phyloP scores from a whole-genome alignment of 2,329 filamentous ascomycete species.

The Cordyceps cicadae region DNA sequence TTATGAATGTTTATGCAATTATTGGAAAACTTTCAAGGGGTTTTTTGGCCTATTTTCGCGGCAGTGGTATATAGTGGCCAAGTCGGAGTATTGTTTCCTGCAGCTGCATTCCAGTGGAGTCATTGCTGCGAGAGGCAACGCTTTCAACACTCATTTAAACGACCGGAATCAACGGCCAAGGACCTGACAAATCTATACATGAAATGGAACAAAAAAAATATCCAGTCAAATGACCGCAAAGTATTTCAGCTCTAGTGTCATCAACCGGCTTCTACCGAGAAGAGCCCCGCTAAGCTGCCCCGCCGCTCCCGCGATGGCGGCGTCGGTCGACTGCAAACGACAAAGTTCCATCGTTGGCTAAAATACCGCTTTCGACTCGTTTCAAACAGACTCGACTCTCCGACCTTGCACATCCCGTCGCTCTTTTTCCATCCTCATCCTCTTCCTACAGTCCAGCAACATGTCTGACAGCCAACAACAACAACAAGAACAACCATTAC shows the following conservation, averaged over 20 bases:
- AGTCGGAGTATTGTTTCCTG: too few species aligned
- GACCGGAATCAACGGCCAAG: neutral
- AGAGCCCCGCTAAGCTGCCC: neutral
- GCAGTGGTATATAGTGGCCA: too few species aligned
- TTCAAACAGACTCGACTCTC: too few species aligned
- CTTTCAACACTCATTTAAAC: too few species aligned
- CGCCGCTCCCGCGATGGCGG: neutral
- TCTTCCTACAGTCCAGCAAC: neutral
- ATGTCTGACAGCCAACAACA: neutral
- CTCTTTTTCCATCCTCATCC: neutral
- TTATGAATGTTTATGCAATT: too few species aligned
- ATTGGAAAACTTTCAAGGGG: too few species aligned
- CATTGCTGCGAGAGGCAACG: too few species aligned
- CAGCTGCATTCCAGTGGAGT: too few species aligned
- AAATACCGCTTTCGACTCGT: neutral
- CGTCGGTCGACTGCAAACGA: neutral
- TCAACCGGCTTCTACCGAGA: neutral
- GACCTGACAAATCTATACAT: neutral
- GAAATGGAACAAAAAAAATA: neutral
- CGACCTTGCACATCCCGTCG: too few species aligned
- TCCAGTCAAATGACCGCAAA: neutral
- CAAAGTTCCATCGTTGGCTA: neutral
- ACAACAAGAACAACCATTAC: too few species aligned
- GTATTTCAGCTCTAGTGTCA: neutral
- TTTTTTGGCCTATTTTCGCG: too few species aligned